A percentile compares a stretch with the other conserved stretches of the same genome.
Evolutionary conservation across 805 yeast species (phyloP).

Genomic region (Sugiyamaella americana): DNA sequence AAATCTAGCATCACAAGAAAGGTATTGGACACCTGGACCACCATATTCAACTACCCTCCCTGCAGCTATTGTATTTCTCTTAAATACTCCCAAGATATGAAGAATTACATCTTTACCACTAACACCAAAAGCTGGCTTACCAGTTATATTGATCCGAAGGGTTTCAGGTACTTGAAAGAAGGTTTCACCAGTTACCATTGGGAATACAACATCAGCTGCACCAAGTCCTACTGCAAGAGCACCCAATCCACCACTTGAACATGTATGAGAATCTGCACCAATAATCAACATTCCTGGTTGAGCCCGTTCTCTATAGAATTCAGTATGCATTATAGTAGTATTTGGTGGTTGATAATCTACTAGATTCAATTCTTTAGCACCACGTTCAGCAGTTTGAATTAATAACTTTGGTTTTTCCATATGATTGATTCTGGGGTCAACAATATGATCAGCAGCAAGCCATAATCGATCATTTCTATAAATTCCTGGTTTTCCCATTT

Average conservation of each 20-base stretch:
- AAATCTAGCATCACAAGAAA: conserved; percentile 28
- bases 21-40: conserved; percentile 26
- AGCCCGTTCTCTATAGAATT: conserved; percentile 13
- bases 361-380: conserved; percentile 12
- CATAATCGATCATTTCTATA: conserved; percentile 13
- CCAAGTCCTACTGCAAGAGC: conserved; percentile 13
- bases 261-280: conserved; percentile 15
- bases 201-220: conserved; percentile 13
- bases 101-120: conserved; percentile 13
- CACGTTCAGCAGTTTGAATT: conserved; percentile 11
- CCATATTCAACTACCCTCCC: conserved; percentile 28
- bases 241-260: conserved; percentile 13
- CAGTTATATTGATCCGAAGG: conserved; percentile 8
- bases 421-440: conserved; percentile 15
- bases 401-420: conserved; percentile 11
- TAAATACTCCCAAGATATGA: conserved; percentile 10
- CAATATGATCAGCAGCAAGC: conserved; percentile 18
- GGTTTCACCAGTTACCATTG: conserved; percentile 14
- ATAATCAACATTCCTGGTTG: conserved; percentile 14
- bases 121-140: conserved; percentile 13
- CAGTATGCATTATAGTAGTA: conserved; percentile 14
- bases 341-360: conserved; percentile 14
- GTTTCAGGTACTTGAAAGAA: conserved; percentile 15
- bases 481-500: conserved; percentile 14
- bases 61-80: conserved; percentile 14